These are phyloP conservation scores for Ehretia macrophylla DNA, from an alignment of 257 asterid genomes.

Conservation along the genomic window DNA sequence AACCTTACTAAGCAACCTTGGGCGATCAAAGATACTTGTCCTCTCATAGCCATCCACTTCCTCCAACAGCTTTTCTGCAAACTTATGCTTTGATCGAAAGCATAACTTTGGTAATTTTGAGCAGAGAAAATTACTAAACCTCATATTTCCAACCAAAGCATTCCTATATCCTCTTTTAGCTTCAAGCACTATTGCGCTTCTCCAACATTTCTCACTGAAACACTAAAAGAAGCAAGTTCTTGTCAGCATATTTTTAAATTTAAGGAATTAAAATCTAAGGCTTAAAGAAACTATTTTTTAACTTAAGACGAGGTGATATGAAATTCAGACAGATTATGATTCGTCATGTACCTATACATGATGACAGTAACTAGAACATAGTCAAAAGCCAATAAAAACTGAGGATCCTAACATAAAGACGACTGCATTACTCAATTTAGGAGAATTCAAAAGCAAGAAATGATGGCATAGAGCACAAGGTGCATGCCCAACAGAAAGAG, in stretches of 20 bases:
- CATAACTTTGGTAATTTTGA: constrained; percentile 37
- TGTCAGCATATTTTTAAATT: background rate
- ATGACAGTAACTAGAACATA: too few relatives aligned
- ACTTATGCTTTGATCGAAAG: constrained; percentile 64
- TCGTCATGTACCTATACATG: too few relatives aligned
- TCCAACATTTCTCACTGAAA: constrained; percentile 58
- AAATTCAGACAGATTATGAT: too few relatives aligned
- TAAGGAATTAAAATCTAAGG: background rate
- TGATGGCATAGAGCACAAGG: too few relatives aligned
- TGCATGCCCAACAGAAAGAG: too few relatives aligned
- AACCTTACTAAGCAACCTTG: constrained; percentile 27
- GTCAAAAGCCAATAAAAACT: too few relatives aligned
- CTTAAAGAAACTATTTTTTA: background rate
- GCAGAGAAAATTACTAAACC: constrained; percentile 45
- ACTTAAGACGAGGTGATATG: too few relatives aligned
- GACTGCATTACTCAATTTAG: too few relatives aligned
- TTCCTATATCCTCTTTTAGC: constrained; percentile 47
- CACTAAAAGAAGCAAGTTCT: constrained; percentile 42
- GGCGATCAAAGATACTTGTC: constrained; percentile 22
- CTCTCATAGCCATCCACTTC: constrained; percentile 50
- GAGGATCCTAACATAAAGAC: too few relatives aligned
- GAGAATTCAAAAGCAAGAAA: too few relatives aligned
- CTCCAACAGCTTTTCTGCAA: constrained; percentile 52
- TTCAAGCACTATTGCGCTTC: constrained; percentile 50
- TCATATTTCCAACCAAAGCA: constrained; percentile 40